Evolutionary conservation across 164 flowering plant species (phyloP), one percentile per base, ranked within the genome.

Genomic region (Magnolia officinalis): DNA sequence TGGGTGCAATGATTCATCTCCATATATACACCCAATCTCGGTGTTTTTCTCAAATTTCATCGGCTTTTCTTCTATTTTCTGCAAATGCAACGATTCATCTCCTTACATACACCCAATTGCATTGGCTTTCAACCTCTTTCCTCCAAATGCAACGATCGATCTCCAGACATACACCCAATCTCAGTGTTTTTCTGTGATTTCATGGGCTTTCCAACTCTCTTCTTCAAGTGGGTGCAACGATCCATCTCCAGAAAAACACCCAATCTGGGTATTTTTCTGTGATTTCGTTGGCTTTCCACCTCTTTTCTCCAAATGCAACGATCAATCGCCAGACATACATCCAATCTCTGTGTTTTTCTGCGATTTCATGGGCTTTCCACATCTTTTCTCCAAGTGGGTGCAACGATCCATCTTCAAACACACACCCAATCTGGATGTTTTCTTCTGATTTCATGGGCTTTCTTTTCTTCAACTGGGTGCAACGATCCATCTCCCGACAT

Each of bases 11-110:
- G 61, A 55, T 55, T 16, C 61, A 55, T 9, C 13, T 55, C 61
- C 61, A 55, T 1, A 55, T 16, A 11, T 55, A 55, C 16, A 10
- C 61, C 61, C 61, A 55, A 55, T 16, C 61, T 55, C 18, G 61
- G 18, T 55, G 16, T 13, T 55, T 55, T 16, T 55, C 61, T 11
- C 2, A 8, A 2, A 55, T 55, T 55, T 11, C 18, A 16, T 11
- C 2, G 61, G 61, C 61, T 55, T 16, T 8, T 11, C 18, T 11
- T 16, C 13, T 16, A 10, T 11, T 55, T 16, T 55, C 61, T 13
- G 69, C 59, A 20, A 66, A 72, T 74, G 80, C 76, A 67, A 74
- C 70, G 63, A 21, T 61, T 61, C 26, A 61, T 51, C 13, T 55
- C 61, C 61, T 0, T 10, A 55, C 13, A 11, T 55, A 55, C 16